phyloP scores from a whole-genome alignment of 441 rosid genomes.

The Pelargonium fulgidum region DNA sequence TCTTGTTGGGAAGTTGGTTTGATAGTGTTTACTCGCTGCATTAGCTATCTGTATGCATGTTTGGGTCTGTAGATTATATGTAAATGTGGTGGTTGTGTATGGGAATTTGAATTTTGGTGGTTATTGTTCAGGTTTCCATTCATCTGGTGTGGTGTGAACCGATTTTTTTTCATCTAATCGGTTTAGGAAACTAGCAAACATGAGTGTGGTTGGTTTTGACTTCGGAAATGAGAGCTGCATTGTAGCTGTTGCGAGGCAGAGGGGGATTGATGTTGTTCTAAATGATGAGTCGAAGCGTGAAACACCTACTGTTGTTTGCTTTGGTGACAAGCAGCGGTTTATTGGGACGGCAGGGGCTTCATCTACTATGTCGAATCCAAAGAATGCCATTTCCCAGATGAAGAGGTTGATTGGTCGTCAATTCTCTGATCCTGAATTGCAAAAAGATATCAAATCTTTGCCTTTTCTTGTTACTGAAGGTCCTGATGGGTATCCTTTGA shows the following conservation, averaged over 20 bases:
- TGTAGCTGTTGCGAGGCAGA: constrained; percentile 93
- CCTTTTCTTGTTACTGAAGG: constrained; percentile 77
- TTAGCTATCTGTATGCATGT: neutral
- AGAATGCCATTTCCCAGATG: constrained; percentile 83
- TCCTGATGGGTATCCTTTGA: constrained; percentile 81
- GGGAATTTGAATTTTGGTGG: neutral
- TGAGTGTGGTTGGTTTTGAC: constrained; percentile 98
- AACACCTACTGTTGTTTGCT: constrained; percentile 93
- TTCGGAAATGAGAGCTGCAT: constrained; percentile 86
- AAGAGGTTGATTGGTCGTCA: constrained; percentile 74
- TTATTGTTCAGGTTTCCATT: neutral
- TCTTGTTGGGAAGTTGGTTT: neutral
- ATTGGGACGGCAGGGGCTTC: constrained; percentile 98
- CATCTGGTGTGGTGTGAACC: constrained; percentile 9
- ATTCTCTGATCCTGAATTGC: constrained; percentile 93
- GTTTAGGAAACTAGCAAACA: constrained; percentile 24
- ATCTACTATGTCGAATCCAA: constrained; percentile 86
- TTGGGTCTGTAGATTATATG: neutral
- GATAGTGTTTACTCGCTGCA: neutral
- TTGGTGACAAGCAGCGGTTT: constrained; percentile 92
- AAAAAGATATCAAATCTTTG: constrained; percentile 63
- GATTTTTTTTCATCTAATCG: neutral
- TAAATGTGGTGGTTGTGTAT: neutral
- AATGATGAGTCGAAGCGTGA: constrained; percentile 97
- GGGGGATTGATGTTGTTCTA: constrained; percentile 95